These are phyloP conservation scores for Penicillium expansum DNA, from an alignment of 2,329 filamentous ascomycete genomes.

Conservation along the genomic window DNA sequence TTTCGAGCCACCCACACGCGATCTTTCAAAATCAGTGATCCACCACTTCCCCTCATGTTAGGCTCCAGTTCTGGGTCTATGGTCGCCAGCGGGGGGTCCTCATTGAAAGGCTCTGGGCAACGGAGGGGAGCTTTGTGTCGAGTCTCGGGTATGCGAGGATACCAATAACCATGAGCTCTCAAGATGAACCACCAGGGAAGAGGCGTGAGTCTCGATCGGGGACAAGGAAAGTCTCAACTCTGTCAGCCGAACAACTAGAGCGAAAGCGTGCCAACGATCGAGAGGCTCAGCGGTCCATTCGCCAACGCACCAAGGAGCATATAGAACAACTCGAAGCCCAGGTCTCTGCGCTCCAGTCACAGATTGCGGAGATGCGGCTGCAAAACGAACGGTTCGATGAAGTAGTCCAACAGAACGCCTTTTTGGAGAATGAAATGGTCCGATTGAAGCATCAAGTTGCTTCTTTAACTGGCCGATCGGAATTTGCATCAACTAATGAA, in stretches of 20 bases:
- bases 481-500: constrained; percentile 21
- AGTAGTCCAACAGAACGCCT: constrained; percentile 53
- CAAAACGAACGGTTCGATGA: constrained; percentile 52
- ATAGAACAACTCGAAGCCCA: constrained; percentile 57
- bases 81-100: constrained; percentile 12
- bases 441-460: constrained; percentile 51
- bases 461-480: constrained; percentile 23
- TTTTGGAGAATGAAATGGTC: constrained; percentile 56
- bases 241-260: constrained; percentile 58
- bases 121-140: constrained; percentile 1
- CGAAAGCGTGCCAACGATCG: constrained; percentile 60
- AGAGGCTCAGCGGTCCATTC: constrained; percentile 59
- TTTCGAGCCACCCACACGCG: constrained; percentile 10
- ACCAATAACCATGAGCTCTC: constrained; percentile 22
- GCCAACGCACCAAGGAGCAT: constrained; percentile 58
- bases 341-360: constrained; percentile 15
- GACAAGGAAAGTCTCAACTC: constrained; percentile 56
- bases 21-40: constrained; percentile 1
- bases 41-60: constrained; percentile 13
- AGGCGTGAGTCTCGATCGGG: constrained; percentile 52
- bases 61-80: constrained; percentile 11
- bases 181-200: constrained; percentile 25
- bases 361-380: constrained; percentile 51
- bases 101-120: constrained; percentile 9
- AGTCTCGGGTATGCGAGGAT: background rate